Conservation (phyloP, 2,329 filamentous ascomycete genomes). For the Pseudofabraea citricarpa region DNA sequence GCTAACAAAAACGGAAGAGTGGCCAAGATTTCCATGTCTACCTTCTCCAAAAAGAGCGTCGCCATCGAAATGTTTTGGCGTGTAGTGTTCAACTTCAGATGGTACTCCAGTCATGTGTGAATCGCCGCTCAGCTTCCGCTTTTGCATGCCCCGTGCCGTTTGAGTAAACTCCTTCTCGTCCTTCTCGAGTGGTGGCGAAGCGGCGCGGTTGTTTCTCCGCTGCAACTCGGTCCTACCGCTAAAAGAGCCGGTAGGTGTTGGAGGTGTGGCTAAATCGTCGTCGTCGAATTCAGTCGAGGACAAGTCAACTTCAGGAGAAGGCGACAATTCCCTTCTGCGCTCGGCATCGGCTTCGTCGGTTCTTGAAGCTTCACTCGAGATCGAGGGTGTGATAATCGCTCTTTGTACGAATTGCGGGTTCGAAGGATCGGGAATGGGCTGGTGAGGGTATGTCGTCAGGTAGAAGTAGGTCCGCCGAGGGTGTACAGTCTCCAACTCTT, state of each 20-base stretch:
- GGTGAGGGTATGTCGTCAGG: conserved; percentile 80
- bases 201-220: conserved; percentile 62
- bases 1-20: conserved; percentile 35
- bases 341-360: conserved; percentile 71
- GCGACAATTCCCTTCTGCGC: conserved; percentile 66
- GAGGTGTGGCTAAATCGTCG: conserved; percentile 56
- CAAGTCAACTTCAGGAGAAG: conserved; percentile 89
- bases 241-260: conserved; percentile 61
- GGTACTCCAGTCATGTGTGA: conserved; percentile 48
- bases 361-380: conserved; percentile 64
- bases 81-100: conserved; percentile 24
- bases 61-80: conserved; percentile 19
- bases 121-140: conserved; percentile 51
- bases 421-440: conserved; percentile 68
- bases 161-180: conserved; percentile 97
- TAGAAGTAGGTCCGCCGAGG: conserved; percentile 96
- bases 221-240: conserved; percentile 40
- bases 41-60: conserved; percentile 27
- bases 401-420: conserved; percentile 44
- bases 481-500: conserved; percentile 88
- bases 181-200: conserved; percentile 83
- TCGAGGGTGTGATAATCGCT: conserved; percentile 74
- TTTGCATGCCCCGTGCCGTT: conserved; percentile 76
- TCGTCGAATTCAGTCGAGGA: conserved; percentile 83
- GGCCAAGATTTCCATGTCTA: conserved; percentile 22